Conservation (phyloP, 2,329 filamentous ascomycete species). For the Apiospora koreana region DNA sequence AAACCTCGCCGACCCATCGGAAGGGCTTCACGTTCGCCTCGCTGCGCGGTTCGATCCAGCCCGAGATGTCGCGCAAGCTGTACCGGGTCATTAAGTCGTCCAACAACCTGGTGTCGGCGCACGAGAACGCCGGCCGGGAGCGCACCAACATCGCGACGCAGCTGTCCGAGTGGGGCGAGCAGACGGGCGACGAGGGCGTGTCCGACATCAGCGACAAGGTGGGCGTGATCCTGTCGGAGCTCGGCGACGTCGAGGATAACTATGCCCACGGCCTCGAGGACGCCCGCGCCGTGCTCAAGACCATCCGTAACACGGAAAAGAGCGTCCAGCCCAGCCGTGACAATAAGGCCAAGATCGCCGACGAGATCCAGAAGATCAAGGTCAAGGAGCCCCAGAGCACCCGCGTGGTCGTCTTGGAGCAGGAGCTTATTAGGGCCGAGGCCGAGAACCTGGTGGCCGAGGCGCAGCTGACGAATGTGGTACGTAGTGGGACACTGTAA, state of each 20-base stretch:
- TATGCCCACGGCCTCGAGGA: conserved; percentile 90
- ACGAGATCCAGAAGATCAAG: conserved; percentile 91
- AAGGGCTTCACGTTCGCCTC: conserved; percentile 85
- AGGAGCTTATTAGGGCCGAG: conserved; percentile 94
- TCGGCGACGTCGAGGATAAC: conserved; percentile 89
- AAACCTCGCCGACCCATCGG: conserved; percentile 42
- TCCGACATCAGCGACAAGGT: conserved; percentile 95
- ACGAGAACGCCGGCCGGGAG: conserved; percentile 84
- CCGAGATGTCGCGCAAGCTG: conserved; percentile 85
- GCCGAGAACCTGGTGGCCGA: conserved; percentile 95
- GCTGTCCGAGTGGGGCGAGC: conserved; percentile 95
- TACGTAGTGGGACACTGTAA: conserved; percentile 38
- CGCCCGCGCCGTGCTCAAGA: conserved; percentile 78
- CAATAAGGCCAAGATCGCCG: conserved; percentile 81
- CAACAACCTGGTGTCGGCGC: conserved; percentile 82
- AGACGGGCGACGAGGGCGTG: conserved; percentile 82
- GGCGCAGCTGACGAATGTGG: conserved; percentile 92
- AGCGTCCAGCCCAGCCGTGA: conserved; percentile 93
- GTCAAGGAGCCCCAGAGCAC: conserved; percentile 87
- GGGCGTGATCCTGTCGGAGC: conserved; percentile 86
- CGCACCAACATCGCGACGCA: conserved; percentile 83
- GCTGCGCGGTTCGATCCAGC: conserved; percentile 80
- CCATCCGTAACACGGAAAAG: conserved; percentile 92
- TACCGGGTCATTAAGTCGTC: conserved; percentile 93
- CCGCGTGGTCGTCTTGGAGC: conserved; percentile 82